A percentile compares a stretch with the other conserved stretches of the same genome.
Conservation (phyloP, 371 early-diverging fungal genomes). For the Dichotomocladium elegans region DNA sequence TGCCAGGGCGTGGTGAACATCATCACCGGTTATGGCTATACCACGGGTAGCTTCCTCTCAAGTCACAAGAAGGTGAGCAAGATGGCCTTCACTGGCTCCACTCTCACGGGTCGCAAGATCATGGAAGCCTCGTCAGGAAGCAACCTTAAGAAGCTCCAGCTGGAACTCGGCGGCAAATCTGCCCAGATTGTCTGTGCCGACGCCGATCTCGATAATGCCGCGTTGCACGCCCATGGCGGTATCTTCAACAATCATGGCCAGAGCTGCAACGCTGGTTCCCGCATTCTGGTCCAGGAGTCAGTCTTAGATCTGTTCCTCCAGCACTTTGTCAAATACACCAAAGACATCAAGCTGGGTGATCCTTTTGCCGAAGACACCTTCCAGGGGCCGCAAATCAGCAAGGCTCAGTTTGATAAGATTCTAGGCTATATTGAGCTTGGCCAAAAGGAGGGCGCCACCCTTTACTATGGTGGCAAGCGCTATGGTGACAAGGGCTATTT, state of each 20-base stretch:
- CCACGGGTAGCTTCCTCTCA: conserved; percentile 26
- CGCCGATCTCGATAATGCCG: conserved; percentile 77
- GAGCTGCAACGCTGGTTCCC: conserved; percentile 85
- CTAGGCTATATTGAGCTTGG: conserved; percentile 58
- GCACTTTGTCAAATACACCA: conserved; percentile 58
- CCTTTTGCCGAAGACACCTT: conserved; percentile 52
- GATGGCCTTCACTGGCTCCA: conserved; percentile 68
- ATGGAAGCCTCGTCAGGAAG: conserved; percentile 61
- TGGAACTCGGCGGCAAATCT: conserved; percentile 93
- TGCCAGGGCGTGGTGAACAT: conserved; percentile 72
- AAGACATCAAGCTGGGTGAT: conserved; percentile 59
- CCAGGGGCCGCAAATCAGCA: conserved; percentile 77
- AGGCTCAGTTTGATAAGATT: conserved; percentile 73
- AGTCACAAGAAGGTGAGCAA: conserved; percentile 26
- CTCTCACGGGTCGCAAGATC: conserved; percentile 66
- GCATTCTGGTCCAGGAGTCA: conserved; percentile 78
- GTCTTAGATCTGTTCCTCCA: conserved; percentile 71
- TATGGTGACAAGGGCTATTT: conserved; percentile 70
- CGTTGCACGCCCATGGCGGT: conserved; percentile 65
- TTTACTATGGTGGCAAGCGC: conserved; percentile 70
- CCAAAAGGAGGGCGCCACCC: conserved; percentile 54
- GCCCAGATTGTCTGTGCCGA: conserved; percentile 84
- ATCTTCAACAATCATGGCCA: conserved; percentile 84
- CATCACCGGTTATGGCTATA: conserved; percentile 48
- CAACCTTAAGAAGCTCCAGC: conserved; percentile 71